Base-by-base conservation (phyloP, 306 rosid genomes). In the Leucaena leucocephala region DNA sequence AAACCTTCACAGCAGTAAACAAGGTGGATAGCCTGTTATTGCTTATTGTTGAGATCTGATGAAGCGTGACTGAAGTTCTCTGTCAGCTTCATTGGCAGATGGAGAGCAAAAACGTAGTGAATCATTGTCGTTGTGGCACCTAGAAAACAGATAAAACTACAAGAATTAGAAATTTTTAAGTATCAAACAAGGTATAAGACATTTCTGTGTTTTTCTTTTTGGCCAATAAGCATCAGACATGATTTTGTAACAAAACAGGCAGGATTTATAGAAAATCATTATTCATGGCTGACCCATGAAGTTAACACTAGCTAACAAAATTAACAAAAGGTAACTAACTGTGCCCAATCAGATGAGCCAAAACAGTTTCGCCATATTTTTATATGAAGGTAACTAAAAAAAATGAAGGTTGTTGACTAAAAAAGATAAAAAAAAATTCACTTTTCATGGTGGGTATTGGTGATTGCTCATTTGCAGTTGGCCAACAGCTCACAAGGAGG, bases 51-150 rank as follows among this genome's bases (percentile, higher is more conserved):
- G 44, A 61, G 39, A 59, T 81, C 79, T 84, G 77, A 71, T 68
- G 64, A 68, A 34, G 45, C 57, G 75, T 58, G 75, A 66, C 65
- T 72, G 36, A 68, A 66, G 73, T 82, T 88, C 85, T 72, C 74
- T 65, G 59, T 79, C 83, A 87, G 76, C 84, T 40, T 81, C 87
- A 77, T 43, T 70, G 17, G 64, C 39, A 63, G 78, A 80, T 70
- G 78, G 71, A 74, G 49, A 38, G 76, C 78, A 59, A 85, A 80
- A 54, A 33, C 44, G 40, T 55, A n/a, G 48, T 64, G 81, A 10
- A 78, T 79, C 81, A 91, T 76, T 88, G 84, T 62, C 79, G 81
- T 62, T 88, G 94, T 91, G 87, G 92, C 85, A 81, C 54, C 75
- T 40, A 78, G 73, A 73, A 75, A 22, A 57, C 39, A 68, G 44